Base-by-base conservation (phyloP, 163 green algal genomes). In the Chloroidium sp. region DNA sequence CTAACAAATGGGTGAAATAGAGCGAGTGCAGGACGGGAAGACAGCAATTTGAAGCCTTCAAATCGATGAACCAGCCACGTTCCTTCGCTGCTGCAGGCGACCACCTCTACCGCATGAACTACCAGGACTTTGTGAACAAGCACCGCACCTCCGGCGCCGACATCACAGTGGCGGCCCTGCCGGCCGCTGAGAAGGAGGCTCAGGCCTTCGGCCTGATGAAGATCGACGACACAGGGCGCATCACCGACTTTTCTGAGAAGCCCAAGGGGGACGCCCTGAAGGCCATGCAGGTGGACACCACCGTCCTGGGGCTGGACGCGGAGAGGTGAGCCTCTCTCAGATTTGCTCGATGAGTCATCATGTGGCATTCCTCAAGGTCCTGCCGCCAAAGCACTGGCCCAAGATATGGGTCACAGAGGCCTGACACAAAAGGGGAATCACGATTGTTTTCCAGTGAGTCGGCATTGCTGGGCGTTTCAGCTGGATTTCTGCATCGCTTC, bases 181-280 rank as follows among this genome's bases (percentile, higher is more conserved):
- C 96, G 3, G 96, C 94, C 83, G 90, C 93, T 69, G 88, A 94
- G 79, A 87, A 94, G 77, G 87, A 95, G 68, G 95, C 96, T 12
- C 92, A 89, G 60, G 95, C 97, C 69, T 99, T 99, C 90, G 96
- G 96, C 1, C 91, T 99, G 58, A 98, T 99, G 95, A 99, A 98
- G 87, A 97, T 97, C 78, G 88, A 96, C 77, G 86, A 90, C 80
- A 86, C 64, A 1, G 90, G 91, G 61, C 80, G 85, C 61, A 89
- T 94, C 60, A 82, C 86, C 76, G 89, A 94, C 68, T 99, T 99
- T 86, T 89, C 92, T 14, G 96, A 99, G 90, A 99, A 99, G 93
- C 96, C 96, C 79, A 97, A 97, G 87, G 89, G 91, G 1, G 93
- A 96, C n/a, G 96, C 91, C 10, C 92, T 99, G n/a, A 87, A 94